These are phyloP conservation scores for Stemphylium beticola DNA, from an alignment of 2,329 filamentous ascomycete genomes.

Conservation along the genomic window DNA sequence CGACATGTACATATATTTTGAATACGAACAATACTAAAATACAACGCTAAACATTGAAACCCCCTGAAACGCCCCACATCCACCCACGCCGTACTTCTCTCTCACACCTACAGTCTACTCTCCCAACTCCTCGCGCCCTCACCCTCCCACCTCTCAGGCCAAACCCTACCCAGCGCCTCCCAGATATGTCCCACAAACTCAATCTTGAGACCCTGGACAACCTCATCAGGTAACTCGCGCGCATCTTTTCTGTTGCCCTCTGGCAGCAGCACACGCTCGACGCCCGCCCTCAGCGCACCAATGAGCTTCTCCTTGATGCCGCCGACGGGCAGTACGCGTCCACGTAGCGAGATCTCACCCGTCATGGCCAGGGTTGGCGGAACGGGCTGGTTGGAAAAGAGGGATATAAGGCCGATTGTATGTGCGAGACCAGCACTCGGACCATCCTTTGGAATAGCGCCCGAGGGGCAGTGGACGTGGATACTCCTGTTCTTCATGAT, in stretches of 20 bases:
- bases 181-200: slow-evolving; percentile 92
- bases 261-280: slow-evolving; percentile 91
- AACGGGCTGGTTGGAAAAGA: slow-evolving; percentile 85
- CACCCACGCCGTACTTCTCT: neutral
- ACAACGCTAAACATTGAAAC: neutral
- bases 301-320: slow-evolving; percentile 99
- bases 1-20: too few relatives aligned
- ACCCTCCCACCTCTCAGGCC: slow-evolving; percentile 85
- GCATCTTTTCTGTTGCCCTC: slow-evolving; percentile 90
- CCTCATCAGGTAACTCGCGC: slow-evolving; percentile 87
- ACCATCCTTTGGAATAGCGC: slow-evolving; percentile 93
- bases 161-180: slow-evolving; percentile 89
- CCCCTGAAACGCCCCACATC: neutral
- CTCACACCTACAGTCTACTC: slow-evolving; percentile 55
- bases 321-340: slow-evolving; percentile 89
- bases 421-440: slow-evolving; percentile 86
- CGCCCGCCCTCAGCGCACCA: slow-evolving; percentile 87
- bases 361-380: slow-evolving; percentile 97
- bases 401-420: slow-evolving; percentile 87
- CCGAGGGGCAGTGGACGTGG: slow-evolving; percentile 94
- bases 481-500: slow-evolving; percentile 95
- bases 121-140: slow-evolving; percentile 69
- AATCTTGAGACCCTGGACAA: slow-evolving; percentile 84
- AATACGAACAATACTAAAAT: too few relatives aligned
- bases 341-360: slow-evolving; percentile 77